Base-by-base conservation (phyloP, 306 rosid genomes). In the Quercus glauca region DNA sequence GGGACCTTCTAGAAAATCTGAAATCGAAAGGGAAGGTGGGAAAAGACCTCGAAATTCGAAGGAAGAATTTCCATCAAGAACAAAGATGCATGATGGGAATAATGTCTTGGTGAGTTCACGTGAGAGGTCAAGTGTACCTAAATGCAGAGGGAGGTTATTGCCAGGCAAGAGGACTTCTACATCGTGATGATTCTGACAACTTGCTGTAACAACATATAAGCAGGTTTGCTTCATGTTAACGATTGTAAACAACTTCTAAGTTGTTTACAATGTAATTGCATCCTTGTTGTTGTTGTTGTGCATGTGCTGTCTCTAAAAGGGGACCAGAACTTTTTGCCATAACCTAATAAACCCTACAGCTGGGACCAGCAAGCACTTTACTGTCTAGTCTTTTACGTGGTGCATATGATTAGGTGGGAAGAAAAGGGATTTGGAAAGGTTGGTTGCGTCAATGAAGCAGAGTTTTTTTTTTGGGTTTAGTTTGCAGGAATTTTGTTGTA, bases 401-500 rank as follows among this genome's bases (percentile, higher is more conserved):
- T 79, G 74, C 81, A 75, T 80, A 81, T 88, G 86, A 77, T 76
- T 73, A 58, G 82, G 78, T 80, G 83, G 78, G 74, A 17, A 73
- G 49, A 88, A 31, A n/a, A 31, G 33, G 33, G 33, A 31, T 31
- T 31, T 23, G 25, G 25, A 23, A 23, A 23, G 25, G 25, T 23
- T 23, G 25, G 25, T 23, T 23, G 25, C 25, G 1, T 23, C 25
- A 23, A 23, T 23, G 25, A 23, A 23, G 25, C 25, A 23, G 25
- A 23, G 25, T 23, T 23, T 23, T 23, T 23, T 23, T 23, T 23
- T 23, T 23, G 25, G 25, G 25, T 23, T 23, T 23, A 23, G 25
- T 23, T 23, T 23, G 25, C 25, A 23, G 25, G 25, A 23, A 23
- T 23, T 23, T 23, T 23, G 25, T 23, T 23, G 25, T 23, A 23